These are phyloP conservation scores for Bassia scoparia DNA, from an alignment of 148 eudicot species.

Conservation along the genomic window DNA sequence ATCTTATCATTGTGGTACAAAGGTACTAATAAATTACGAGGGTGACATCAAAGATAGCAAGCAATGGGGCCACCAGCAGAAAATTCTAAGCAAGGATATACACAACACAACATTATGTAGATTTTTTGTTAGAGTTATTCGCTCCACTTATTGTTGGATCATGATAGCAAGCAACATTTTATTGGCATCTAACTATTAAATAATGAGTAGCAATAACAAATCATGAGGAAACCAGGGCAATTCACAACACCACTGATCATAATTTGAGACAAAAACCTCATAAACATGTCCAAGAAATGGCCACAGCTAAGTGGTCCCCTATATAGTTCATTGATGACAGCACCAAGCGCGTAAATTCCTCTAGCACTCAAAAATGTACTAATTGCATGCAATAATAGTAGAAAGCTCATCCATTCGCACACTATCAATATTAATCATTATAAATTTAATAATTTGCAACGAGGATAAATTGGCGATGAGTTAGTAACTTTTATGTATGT, in stretches of 20 bases:
- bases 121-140: no score
- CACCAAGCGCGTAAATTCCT: conserved; percentile 71
- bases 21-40: background rate
- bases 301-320: conserved; percentile 47
- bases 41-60: background rate
- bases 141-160: no score
- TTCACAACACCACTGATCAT: background rate
- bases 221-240: background rate
- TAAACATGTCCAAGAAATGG: conserved; percentile 45
- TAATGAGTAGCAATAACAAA: background rate
- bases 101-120: no score
- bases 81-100: background rate
- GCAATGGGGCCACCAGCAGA: background rate
- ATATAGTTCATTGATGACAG: conserved; percentile 42
- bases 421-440: background rate
- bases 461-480: no score
- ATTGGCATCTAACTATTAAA: no score
- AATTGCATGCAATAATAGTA: conserved; percentile 30
- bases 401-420: background rate
- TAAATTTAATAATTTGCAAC: no score
- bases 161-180: no score
- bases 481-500: no score
- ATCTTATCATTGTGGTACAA: background rate
- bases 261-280: conserved; percentile 27
- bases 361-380: conserved; percentile 68